Evolutionary conservation across 176 grass and related monocot genomes (phyloP), one percentile per base, ranked within the genome.

Genomic region (Phoenix dactylifera): DNA sequence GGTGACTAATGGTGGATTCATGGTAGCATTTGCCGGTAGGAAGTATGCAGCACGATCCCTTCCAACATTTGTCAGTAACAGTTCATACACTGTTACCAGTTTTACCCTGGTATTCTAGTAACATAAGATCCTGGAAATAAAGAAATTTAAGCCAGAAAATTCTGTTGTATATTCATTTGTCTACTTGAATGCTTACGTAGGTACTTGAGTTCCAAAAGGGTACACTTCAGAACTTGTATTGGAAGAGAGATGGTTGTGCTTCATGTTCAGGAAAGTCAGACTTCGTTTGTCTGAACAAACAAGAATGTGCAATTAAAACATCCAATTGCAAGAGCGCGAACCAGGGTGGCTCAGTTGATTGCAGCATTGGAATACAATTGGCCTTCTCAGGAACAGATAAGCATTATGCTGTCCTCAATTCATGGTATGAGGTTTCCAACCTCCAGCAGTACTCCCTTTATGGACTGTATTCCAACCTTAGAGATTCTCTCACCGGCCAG

Each of bases 371-470:
- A 15, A 85, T 97, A 4, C 87, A 97, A 66, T 70, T 97, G 3
- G 87, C 92, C 7, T 97, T 91, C 77, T 91, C 92, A 0, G 92
- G 92, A 35, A 91, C 87, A 3, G 92, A 97, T 74, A 88, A 80
- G 62, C 83, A 91, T 23, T 87, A 97, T 24, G 72, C 70, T 0
- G 87, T 83, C 18, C 78, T 97, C 60, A 97, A 97, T 57, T 91
- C 87, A 10, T 97, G 92, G 92, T 97, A 91, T 50, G 87, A 97
- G 59, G 92, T 88, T 26, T 88, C 92, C 28, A 91, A 85, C 26
- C 87, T 97, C 28, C 76, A 76, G 58, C 92, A 97, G 77, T 88
- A 97, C 79, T 91, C 92, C 22, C 80, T 97, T 4, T 70, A 62
- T 32, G 73, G 81, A 5, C 80, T 97, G 18, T 97, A 85, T 72